A percentile compares a stretch with the other conserved stretches of the same genome.
Evolutionary conservation across 176 grass and related monocot species (phyloP).

Genomic region (Cenchrus purpureus): DNA sequence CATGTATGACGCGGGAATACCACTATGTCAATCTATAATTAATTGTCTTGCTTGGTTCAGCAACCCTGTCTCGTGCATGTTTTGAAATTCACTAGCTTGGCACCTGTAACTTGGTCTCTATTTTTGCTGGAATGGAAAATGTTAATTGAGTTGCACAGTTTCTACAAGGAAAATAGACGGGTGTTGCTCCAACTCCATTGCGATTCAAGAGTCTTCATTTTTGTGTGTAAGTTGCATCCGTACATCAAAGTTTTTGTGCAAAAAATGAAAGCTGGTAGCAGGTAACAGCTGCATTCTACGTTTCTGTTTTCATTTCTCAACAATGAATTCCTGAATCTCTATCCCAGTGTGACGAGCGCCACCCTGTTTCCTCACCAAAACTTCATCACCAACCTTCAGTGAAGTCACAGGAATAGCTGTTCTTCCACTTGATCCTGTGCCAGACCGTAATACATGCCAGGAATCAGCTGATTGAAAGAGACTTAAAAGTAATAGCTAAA

Average conservation of each 20-base stretch:
- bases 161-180: not conserved
- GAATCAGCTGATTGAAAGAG: conserved; percentile 3
- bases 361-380: conserved; percentile 74
- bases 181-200: not conserved
- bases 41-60: conserved; percentile 15
- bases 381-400: conserved; percentile 76
- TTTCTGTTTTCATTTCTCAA: conserved; percentile 74
- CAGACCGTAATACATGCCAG: not conserved
- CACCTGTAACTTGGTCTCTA: not conserved
- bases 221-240: not conserved
- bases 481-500: not conserved
- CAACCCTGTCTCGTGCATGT: not conserved
- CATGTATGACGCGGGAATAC: conserved; percentile 5
- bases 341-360: conserved; percentile 92
- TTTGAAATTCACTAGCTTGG: not conserved
- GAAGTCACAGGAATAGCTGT: conserved; percentile 85
- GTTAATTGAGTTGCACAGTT: not conserved
- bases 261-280: not conserved
- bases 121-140: conserved; percentile 23
- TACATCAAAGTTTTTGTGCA: not conserved
- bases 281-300: not conserved
- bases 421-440: conserved; percentile 45
- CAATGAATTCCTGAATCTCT: conserved; percentile 90
- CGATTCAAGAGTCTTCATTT: not conserved
- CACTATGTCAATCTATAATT: conserved; percentile 5